phyloP scores from a whole-genome alignment of 495 filamentous ascomycete genomes.

The Penicillium egyptiacum region DNA sequence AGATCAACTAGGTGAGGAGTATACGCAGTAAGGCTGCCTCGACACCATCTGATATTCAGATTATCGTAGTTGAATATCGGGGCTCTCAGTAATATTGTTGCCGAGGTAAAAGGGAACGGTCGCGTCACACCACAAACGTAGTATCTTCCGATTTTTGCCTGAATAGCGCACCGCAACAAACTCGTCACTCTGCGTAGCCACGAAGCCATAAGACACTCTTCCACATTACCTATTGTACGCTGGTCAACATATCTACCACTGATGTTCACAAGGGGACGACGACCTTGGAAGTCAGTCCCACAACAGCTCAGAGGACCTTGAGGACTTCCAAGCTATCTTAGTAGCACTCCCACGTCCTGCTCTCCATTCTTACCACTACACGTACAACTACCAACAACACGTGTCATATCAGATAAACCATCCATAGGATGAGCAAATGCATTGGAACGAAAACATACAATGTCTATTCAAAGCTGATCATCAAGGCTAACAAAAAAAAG shows the following conservation, averaged over 20 bases:
- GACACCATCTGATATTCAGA: background rate
- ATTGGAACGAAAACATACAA: constrained; percentile 28
- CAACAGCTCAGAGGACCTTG: constrained; percentile 1
- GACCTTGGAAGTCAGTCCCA: background rate
- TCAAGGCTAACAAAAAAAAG: constrained; percentile 28
- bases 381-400: background rate
- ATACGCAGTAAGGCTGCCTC: too few species aligned
- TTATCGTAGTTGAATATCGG: background rate
- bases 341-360: background rate
- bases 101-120: background rate
- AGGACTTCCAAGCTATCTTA: background rate
- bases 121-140: background rate
- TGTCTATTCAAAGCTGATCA: constrained; percentile 34
- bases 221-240: background rate
- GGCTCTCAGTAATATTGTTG: background rate
- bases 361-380: background rate
- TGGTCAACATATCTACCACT: background rate
- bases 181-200: background rate
- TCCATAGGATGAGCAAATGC: constrained; percentile 22
- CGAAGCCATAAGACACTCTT: background rate
- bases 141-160: background rate
- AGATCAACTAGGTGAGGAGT: too few species aligned
- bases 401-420: background rate
- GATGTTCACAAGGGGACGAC: background rate
- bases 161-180: background rate